Evolutionary conservation across 2,329 filamentous ascomycete species (phyloP), one percentile per base, ranked within the genome.

Genomic region (Fonsecaea multimorphosa): DNA sequence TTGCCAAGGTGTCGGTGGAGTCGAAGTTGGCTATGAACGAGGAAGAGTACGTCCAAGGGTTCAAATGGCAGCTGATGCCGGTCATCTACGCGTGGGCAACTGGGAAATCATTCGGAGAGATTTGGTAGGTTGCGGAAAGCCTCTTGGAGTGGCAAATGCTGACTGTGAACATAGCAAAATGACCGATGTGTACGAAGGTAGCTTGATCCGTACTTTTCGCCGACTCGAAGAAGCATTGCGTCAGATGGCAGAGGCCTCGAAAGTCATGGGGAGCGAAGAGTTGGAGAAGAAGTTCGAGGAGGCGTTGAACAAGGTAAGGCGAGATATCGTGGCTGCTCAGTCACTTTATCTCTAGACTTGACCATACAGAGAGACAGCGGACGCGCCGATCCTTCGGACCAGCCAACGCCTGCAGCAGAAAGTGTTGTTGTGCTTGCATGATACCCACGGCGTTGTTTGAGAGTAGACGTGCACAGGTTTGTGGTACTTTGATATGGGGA

Each of bases 211-310:
- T 56, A 88, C 97, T 44, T 99, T 99, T 87, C 91, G 95, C 61
- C 91, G 95, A 22, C 84, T 99, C 34, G 95, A 99, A 79, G 95
- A 99, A 80, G 84, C 97, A 64, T 83, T 99, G 38, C 87, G 95
- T 71, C 95, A 99, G 79, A 96, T 98, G 86, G 94, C 91, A 16
- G 91, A 98, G 80, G 95, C 94, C 27, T 87, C 91, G 71, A 98
- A 97, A 81, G 94, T 97, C 69, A 99, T 99, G 95, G 95, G 95
- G 74, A 97, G 91, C 76, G 92, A 96, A 67, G 95, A 98, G 74
- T 83, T 99, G 63, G 91, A 93, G 61, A 70, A 72, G 63, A 69
- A 70, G 53, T 70, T 72, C 51, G 63, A 69, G 44, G 70, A 70
- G 53, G 68, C 68, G 34, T 52, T 70, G 56, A 68, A 58, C 58